A percentile compares a stretch with the other conserved stretches of the same genome.
These are phyloP conservation scores for Yarrowia galli DNA, from an alignment of 1,139 yeast genomes.

Conservation along the genomic window DNA sequence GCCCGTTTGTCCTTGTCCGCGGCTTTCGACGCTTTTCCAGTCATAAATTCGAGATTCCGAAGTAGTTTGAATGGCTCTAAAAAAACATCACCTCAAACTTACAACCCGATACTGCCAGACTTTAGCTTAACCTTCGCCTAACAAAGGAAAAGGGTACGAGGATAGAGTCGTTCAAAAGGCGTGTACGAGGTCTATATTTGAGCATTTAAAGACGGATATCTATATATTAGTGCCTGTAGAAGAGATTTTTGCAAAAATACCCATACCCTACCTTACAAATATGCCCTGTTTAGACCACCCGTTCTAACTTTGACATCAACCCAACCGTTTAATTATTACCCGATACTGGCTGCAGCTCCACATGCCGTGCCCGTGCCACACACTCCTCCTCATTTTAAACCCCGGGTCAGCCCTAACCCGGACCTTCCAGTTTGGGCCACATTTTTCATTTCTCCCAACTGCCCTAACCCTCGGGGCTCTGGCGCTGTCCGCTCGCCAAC, in stretches of 20 bases:
- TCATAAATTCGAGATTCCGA: background rate
- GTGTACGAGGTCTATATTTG: too few relatives aligned
- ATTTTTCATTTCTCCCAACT: too few relatives aligned
- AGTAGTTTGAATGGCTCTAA: background rate
- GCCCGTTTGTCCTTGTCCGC: conserved; percentile 35
- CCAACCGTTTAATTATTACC: conserved; percentile 3
- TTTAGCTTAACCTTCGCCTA: background rate
- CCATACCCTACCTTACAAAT: background rate
- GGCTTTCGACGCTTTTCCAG: conserved; percentile 14
- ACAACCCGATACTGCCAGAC: background rate
- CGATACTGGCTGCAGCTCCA: conserved; percentile 5
- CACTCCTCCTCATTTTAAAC: too few relatives aligned
- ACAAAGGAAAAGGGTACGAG: too few relatives aligned
- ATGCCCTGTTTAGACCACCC: background rate
- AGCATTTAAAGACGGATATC: too few relatives aligned
- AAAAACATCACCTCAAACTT: background rate
- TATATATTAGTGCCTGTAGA: too few relatives aligned
- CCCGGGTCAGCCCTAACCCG: background rate
- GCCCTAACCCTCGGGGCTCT: too few relatives aligned
- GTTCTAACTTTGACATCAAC: too few relatives aligned
- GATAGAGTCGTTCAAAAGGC: too few relatives aligned
- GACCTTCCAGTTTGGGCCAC: too few relatives aligned
- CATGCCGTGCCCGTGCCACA: background rate
- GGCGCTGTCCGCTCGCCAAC: too few relatives aligned
- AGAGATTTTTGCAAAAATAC: background rate